Base-by-base conservation (phyloP, 257 asterid genomes). In the Paulownia fortunei region DNA sequence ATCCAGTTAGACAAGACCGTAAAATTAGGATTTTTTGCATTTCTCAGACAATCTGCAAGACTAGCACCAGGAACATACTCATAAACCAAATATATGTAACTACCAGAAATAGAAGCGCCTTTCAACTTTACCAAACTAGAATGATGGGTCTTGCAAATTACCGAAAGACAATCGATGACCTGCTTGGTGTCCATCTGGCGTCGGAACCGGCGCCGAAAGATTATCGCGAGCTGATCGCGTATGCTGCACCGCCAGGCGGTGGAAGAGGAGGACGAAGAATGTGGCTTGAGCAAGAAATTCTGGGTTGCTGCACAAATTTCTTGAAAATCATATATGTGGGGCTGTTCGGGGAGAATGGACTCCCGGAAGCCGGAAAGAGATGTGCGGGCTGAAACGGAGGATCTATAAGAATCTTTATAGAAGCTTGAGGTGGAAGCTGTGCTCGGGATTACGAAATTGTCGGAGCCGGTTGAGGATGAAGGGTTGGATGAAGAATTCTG, bases 1-100 rank as follows among this genome's bases (percentile, higher is more conserved):
- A 87, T 69, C 98, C 98, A 95, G 37, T 72, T 83, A 0, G 97
- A 90, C 60, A 95, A 80, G 37, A 95, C 94, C 0, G 98, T 93
- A 23, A 87, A 95, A 59, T 69, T 80, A 12, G 96, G 97, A 63
- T 94, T 95, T 36, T 74, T 84, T 3, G 79, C 60, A 51, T 90
- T 94, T 58, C 94, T 83, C 81, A 95, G 72, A 64, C 97, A 94
- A 47, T 87, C 88, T 1, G 90, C 71, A 13, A 93, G 84, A 78
- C 73, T 95, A 32, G 89, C 98, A 3, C 98, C 97, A 2, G 69
- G 69, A 19, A 87, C 73, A 26, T 87, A 93, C 6, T 90, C 99
- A 54, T 95, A 95, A 8, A 93, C 97, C 72, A 91, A 67, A 69
- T 91, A 93, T 26, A 89, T 79, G 47, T 86, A 88, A 55, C 80